Evolutionary conservation across 495 filamentous ascomycete species (phyloP), one percentile per base, ranked within the genome.

Genomic region (Penicillium paxilli): DNA sequence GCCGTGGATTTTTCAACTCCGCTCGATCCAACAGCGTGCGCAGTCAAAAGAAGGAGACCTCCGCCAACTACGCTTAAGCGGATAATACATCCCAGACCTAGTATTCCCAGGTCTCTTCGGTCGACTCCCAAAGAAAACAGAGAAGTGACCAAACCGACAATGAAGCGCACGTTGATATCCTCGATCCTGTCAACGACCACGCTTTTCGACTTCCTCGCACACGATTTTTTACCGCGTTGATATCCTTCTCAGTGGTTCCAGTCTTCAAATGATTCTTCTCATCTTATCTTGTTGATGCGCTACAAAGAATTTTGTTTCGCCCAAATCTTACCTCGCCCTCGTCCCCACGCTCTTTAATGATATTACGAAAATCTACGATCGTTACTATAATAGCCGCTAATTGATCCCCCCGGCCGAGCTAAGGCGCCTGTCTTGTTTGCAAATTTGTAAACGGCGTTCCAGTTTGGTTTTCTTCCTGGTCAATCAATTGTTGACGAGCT

Each of bases 1-100:
- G 73, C 17, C 72, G 70, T 37, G 72, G 73, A 5, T 76, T 75
- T 67, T 78, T 78, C 64, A 67, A 64, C 21, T 67, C 74, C 5
- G 60, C 64, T 19, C 67, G 72, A 33, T 67, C 67, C 4, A 62
- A 64, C 49, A 76, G 73, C 58, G 60, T 66, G 37, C 52, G 49
- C 35, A 68, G 63, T 60, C 64, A 73, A 50, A 75, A 77, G 60
- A 67, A 74, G 38, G 64, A 59, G 44, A n/a, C 6, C 20, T 14
- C 38, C 30, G 30, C 55, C 16, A 45, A 10, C 12, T 64, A 62
- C 49, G 64, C 67, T 33, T 75, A 68, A 68, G 37, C 19, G 44
- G 35, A 33, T 25, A 21, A 21, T 11, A 26, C 30, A 53, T 48
- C 26, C n/a, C 16, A 1, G 21, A 23, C 22, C 48, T 12, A 41